Evolutionary conservation across 1,284 basidiomycete genomes (phyloP).

Genomic region (Thelephora terrestris): DNA sequence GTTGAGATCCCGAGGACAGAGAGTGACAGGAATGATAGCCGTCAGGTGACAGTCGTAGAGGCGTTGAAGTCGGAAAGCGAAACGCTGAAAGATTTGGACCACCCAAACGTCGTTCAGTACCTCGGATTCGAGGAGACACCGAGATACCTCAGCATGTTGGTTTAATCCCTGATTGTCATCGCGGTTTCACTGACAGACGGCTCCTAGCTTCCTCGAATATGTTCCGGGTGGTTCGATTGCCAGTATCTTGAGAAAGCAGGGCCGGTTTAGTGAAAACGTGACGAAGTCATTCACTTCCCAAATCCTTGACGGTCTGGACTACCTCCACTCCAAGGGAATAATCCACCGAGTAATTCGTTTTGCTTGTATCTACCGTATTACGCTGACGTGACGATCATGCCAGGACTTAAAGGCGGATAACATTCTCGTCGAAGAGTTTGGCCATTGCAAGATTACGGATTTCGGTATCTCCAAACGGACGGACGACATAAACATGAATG

Average conservation of each 20-base stretch:
- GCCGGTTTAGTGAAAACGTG: conserved; percentile 87
- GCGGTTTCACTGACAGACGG: conserved; percentile 7
- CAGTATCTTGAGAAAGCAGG: conserved; percentile 85
- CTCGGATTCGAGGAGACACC: conserved; percentile 95
- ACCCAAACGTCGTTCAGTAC: conserved; percentile 96
- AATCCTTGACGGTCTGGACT: conserved; percentile 87
- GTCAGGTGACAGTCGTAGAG: conserved; percentile 82
- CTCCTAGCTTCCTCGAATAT: conserved; percentile 86
- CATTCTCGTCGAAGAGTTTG: conserved; percentile 89
- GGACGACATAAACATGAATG: conserved; percentile 78
- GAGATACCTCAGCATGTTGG: conserved; percentile 86
- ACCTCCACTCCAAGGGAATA: conserved; percentile 87
- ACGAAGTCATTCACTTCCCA: conserved; percentile 91
- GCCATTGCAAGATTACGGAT: conserved; percentile 96
- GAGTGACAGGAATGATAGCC: conserved; percentile 80
- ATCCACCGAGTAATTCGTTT: conserved; percentile 70
- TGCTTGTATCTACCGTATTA: conserved; percentile 3
- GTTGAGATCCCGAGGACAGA: conserved; percentile 90
- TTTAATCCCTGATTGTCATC: conserved; percentile 11
- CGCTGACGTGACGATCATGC: conserved; percentile 4
- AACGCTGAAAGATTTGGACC: conserved; percentile 92
- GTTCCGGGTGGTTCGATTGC: conserved; percentile 97
- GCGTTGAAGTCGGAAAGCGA: conserved; percentile 93
- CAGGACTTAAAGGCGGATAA: conserved; percentile 98
- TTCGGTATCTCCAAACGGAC: conserved; percentile 94